A percentile compares a stretch with the other conserved stretches of the same genome.
Conservation (phyloP, 108 stramenopile species). For the Fragilariopsis cylindrus region DNA sequence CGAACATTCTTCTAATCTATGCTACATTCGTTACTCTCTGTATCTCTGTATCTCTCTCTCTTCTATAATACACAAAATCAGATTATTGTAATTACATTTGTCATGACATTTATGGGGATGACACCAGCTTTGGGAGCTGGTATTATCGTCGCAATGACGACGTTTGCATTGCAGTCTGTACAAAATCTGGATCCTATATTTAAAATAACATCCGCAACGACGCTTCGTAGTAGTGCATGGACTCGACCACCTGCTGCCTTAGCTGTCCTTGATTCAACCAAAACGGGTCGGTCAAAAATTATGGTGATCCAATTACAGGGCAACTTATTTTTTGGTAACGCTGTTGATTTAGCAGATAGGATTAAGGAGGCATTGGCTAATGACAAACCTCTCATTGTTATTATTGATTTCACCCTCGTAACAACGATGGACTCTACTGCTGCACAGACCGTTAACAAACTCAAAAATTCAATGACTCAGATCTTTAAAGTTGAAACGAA, state of each 20-base stretch:
- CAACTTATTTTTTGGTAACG: constrained; percentile 54
- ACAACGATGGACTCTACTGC: constrained; percentile 74
- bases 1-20: background rate
- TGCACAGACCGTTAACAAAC: constrained; percentile 69
- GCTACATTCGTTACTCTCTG: background rate
- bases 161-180: constrained; percentile 66
- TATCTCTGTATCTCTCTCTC: background rate
- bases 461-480: constrained; percentile 51
- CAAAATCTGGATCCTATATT: constrained; percentile 65
- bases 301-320: constrained; percentile 68
- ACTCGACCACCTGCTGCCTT: constrained; percentile 44
- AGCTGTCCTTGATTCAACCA: constrained; percentile 49
- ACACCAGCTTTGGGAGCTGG: constrained; percentile 73
- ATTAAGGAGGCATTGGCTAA: constrained; percentile 47
- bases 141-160: constrained; percentile 56
- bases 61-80: constrained; percentile 11
- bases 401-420: constrained; percentile 77
- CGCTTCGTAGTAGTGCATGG: constrained; percentile 62
- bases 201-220: constrained; percentile 61
- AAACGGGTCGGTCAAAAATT: constrained; percentile 57
- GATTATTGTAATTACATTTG: constrained; percentile 70
- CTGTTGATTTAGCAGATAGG: constrained; percentile 51
- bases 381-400: constrained; percentile 55
- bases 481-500: constrained; percentile 46
- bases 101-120: constrained; percentile 81